Base-by-base conservation (phyloP, 1,139 yeast species). In the Kluyveromyces sp. region DNA sequence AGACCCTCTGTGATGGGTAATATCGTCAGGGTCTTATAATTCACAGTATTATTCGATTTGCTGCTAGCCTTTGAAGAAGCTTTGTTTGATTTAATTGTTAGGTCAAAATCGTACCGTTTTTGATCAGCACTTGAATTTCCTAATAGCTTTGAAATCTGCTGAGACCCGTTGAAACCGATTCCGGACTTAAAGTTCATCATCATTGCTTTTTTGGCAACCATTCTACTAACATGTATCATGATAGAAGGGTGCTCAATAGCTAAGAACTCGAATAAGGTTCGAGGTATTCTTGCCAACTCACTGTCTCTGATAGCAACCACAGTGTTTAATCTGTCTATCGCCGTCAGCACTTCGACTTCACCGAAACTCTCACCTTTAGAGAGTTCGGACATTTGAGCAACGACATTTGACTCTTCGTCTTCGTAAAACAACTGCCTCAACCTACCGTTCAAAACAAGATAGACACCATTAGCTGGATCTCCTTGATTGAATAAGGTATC, bases 301-400 rank as follows among this genome's bases (percentile, higher is more conserved):
- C 96, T 83, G 54, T 89, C 97, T 58, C 98, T 73, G 1, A 92
- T 84, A 0, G 97, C 96, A 33, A 88, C 80, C 39, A 88, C 73
- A 0, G 95, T 79, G 30, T 77, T 73, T 1, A 81, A 71, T 58
- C 96, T 75, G 50, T 79, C 71, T 3, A 84, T 77, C 8, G 94
- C 92, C 0, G 97, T 88, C 49, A 92, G 70, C 2, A 92, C 96
- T 60, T 92, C 98, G 12, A 92, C 82, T 63, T 92, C 98, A 3
- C 98, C 98, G 49, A 92, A 77, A 42, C 95, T 84, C 54, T 86
- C 94, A 3, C 97, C 97, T 60, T 88, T 95, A 0, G 96, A 96
- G 57, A 80, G 81, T 58, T 92, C 98, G 2, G 85, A 86, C 32
- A 31, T 22, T 17, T 33, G 35, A 16, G 28, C 34, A 3, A 34